These are phyloP conservation scores for Lentinula raphanica DNA, from an alignment of 768 basidiomycete genomes.

Conservation along the genomic window DNA sequence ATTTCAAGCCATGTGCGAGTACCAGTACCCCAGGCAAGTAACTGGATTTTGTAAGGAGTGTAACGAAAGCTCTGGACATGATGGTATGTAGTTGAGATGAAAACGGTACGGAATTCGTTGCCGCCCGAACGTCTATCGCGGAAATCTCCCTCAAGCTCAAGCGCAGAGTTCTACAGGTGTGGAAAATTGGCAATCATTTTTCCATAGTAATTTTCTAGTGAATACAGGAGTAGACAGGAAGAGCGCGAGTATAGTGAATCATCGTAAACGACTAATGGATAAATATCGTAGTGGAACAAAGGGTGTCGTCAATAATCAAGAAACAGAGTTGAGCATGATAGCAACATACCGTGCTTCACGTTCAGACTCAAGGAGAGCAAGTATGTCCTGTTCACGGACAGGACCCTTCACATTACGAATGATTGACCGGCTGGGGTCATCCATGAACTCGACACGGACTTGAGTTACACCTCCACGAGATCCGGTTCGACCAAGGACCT, in stretches of 20 bases:
- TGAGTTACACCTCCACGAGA: constrained; percentile 66
- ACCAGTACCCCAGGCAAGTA: constrained; percentile 65
- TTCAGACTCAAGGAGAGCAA: constrained; percentile 95
- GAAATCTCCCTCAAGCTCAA: neutral
- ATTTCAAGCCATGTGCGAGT: constrained; percentile 47
- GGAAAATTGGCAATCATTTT: neutral
- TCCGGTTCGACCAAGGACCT: constrained; percentile 97
- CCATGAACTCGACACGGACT: constrained; percentile 99
- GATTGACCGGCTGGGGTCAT: constrained; percentile 91
- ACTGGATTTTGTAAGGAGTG: constrained; percentile 37
- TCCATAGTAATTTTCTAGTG: neutral
- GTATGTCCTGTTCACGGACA: constrained; percentile 91
- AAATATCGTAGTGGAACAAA: neutral
- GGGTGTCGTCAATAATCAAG: neutral
- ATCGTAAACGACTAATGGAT: constrained; percentile 34
- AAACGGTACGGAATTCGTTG: neutral
- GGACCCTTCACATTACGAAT: constrained; percentile 99
- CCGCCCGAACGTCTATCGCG: neutral
- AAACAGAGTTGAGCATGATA: neutral
- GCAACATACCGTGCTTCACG: constrained; percentile 95
- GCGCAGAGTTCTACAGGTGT: neutral
- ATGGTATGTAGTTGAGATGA: constrained; percentile 1
- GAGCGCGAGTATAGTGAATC: constrained; percentile 6
- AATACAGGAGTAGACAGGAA: neutral
- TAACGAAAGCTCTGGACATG: constrained; percentile 37